Conservation (phyloP, 139 green algal genomes). For the Klebsormidium nitens region DNA sequence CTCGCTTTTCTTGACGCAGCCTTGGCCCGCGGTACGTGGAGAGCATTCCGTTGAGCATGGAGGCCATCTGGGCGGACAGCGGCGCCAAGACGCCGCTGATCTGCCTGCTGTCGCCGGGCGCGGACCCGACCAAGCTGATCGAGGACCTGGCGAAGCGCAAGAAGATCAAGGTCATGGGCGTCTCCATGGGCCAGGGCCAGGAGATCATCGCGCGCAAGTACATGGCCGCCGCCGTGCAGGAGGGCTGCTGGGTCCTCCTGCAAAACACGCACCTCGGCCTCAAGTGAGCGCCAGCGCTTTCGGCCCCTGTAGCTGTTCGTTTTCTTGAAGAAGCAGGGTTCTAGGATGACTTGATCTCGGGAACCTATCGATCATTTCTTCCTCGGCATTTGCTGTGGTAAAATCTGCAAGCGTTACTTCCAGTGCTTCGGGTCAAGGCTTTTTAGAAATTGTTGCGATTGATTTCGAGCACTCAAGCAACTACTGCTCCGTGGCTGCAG, state of each 20-base stretch:
- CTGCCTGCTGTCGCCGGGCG: constrained; percentile 81
- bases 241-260: constrained; percentile 92
- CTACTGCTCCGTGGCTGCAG: too few relatives aligned
- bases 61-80: constrained; percentile 61
- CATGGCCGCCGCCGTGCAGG: constrained; percentile 69
- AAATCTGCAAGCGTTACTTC: too few relatives aligned
- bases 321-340: too few relatives aligned
- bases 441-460: too few relatives aligned
- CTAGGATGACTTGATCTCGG: too few relatives aligned
- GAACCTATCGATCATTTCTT: too few relatives aligned
- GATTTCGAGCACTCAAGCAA: too few relatives aligned
- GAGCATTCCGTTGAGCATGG: constrained; percentile 78
- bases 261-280: constrained; percentile 95
- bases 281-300: too few relatives aligned
- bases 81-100: constrained; percentile 73
- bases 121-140: constrained; percentile 88
- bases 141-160: constrained; percentile 89
- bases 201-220: constrained; percentile 87
- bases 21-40: constrained; percentile 85
- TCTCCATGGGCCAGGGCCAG: constrained; percentile 88
- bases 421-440: too few relatives aligned
- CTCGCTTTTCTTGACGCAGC: too few relatives aligned
- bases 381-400: too few relatives aligned
- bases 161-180: constrained; percentile 86
- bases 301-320: too few relatives aligned